Evolutionary conservation across 2,329 filamentous ascomycete species (phyloP).

Genomic region (Passalora sequoiae): DNA sequence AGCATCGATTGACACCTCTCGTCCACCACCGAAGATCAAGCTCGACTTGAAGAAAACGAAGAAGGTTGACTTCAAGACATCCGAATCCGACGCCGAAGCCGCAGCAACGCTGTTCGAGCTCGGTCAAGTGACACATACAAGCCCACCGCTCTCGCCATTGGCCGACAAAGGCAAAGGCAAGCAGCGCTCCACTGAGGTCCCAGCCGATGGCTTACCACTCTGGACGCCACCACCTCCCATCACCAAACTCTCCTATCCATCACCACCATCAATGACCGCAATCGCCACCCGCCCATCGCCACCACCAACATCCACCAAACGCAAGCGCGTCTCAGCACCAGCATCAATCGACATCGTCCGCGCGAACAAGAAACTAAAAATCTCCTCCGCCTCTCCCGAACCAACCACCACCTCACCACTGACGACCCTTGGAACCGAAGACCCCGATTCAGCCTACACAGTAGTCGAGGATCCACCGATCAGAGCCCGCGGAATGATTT

Average conservation of each 20-base stretch:
- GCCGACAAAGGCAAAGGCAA: neutral
- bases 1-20: neutral
- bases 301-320: neutral
- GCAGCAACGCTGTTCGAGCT: too few species aligned
- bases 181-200: too few species aligned
- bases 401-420: too few species aligned
- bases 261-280: neutral
- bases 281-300: too few species aligned
- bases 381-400: too few species aligned
- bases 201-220: neutral
- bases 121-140: too few species aligned
- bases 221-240: neutral
- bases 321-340: neutral
- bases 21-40: constrained; percentile 1
- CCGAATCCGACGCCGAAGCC: neutral
- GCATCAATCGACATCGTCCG: neutral
- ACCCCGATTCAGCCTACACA: neutral
- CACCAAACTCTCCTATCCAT: too few species aligned
- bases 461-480: neutral
- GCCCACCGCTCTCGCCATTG: neutral
- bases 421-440: neutral
- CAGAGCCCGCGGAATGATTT: constrained; percentile 3
- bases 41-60: neutral
- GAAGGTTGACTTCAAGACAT: neutral
- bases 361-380: neutral